These are phyloP conservation scores for Colletotrichum lindemuthianum DNA, from an alignment of 2,329 filamentous ascomycete species.

Conservation along the genomic window DNA sequence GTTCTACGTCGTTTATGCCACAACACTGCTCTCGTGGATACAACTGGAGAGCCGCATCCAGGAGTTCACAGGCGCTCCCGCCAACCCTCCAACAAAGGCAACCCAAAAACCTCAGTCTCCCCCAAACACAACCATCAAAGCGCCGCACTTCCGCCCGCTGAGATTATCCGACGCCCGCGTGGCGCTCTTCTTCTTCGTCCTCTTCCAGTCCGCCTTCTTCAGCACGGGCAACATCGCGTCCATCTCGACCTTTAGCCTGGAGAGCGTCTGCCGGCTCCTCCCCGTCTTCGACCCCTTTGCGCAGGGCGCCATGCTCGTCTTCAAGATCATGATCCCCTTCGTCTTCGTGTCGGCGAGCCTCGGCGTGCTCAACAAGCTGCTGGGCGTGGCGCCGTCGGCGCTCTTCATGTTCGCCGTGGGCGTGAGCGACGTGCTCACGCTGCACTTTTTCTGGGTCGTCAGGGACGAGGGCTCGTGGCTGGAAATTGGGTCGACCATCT, in stretches of 20 bases:
- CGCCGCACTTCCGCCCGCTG: conserved; percentile 67
- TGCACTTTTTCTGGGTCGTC: conserved; percentile 98
- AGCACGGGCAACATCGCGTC: conserved; percentile 96
- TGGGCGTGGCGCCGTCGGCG: conserved; percentile 87
- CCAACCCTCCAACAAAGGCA: neutral
- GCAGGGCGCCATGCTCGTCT: conserved; percentile 84
- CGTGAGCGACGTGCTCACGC: conserved; percentile 87
- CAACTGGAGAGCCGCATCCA: conserved; percentile 78
- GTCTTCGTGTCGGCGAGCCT: conserved; percentile 91
- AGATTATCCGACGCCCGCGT: conserved; percentile 86
- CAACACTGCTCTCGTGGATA: conserved; percentile 87
- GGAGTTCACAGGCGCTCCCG: conserved; percentile 49
- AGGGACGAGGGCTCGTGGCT: conserved; percentile 97
- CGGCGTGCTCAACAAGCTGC: conserved; percentile 86
- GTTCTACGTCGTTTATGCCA: conserved; percentile 91
- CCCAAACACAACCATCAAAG: neutral
- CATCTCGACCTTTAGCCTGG: conserved; percentile 90
- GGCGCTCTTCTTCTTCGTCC: conserved; percentile 92
- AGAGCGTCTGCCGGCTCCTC: conserved; percentile 86
- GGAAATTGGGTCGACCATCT: conserved; percentile 97
- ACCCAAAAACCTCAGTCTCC: neutral
- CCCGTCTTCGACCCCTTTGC: conserved; percentile 95
- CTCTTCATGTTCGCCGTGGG: conserved; percentile 96
- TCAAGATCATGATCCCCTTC: conserved; percentile 95
- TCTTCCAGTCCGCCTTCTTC: conserved; percentile 96